Conservation (phyloP, 108 stramenopile species). For the Nitzschia inconspicua region DNA sequence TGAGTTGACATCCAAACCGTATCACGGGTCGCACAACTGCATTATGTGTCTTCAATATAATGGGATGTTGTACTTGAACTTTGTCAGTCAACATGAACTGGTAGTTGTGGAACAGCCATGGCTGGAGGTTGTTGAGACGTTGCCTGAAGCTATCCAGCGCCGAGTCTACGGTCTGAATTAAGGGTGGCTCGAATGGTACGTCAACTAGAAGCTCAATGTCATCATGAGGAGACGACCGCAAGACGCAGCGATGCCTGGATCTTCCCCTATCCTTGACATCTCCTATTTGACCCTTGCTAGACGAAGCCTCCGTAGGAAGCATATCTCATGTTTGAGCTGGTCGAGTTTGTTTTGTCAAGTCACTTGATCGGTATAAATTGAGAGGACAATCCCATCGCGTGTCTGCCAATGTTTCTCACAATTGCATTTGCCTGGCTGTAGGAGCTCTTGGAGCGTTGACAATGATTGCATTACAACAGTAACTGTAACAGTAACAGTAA, state of each 20-base stretch:
- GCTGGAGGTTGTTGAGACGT: slow-evolving; percentile 66
- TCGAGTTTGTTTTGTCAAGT: slow-evolving; percentile 9
- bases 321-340: slow-evolving; percentile 43
- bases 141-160: slow-evolving; percentile 74
- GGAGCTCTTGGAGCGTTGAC: no score
- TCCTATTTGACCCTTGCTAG: slow-evolving; percentile 40
- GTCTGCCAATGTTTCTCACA: no score
- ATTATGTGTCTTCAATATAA: slow-evolving; percentile 77
- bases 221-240: background rate
- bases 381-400: no score
- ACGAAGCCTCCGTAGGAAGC: slow-evolving; percentile 6
- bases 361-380: slow-evolving; percentile 38
- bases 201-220: background rate
- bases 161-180: slow-evolving; percentile 68
- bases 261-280: slow-evolving; percentile 25
- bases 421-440: no score
- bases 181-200: background rate
- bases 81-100: slow-evolving; percentile 67
- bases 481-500: no score
- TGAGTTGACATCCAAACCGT: slow-evolving; percentile 8
- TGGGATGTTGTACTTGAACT: slow-evolving; percentile 70
- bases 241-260: slow-evolving; percentile 39
- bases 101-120: slow-evolving; percentile 86
- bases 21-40: no score
- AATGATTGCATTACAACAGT: no score